A percentile compares a stretch with the other conserved stretches of the same genome.
phyloP scores from a whole-genome alignment of 2,329 filamentous ascomycete genomes.

The Ascochyta pisi region DNA sequence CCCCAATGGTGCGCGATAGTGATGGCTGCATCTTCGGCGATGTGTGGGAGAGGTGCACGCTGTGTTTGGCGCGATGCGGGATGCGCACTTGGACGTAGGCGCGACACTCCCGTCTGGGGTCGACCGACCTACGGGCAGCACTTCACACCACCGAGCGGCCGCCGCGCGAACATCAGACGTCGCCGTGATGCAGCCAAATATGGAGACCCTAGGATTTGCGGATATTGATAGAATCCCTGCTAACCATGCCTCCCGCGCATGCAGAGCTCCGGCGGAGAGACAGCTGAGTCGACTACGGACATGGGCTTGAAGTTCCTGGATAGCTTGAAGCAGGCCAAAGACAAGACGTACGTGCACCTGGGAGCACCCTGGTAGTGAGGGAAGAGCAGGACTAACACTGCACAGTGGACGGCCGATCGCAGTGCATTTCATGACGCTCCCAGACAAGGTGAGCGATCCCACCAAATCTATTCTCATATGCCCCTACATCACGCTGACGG shows the following conservation, averaged over 20 bases:
- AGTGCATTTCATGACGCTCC: slow-evolving; percentile 75
- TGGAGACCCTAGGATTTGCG: neutral
- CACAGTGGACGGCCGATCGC: slow-evolving; percentile 72
- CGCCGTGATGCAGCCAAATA: slow-evolving; percentile 24
- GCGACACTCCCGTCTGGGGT: slow-evolving; percentile 42
- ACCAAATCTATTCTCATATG: slow-evolving; percentile 10
- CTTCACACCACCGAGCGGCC: slow-evolving; percentile 34
- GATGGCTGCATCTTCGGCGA: slow-evolving; percentile 13
- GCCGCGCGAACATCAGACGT: slow-evolving; percentile 13
- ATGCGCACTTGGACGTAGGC: slow-evolving; percentile 38
- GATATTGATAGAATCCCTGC: slow-evolving; percentile 20
- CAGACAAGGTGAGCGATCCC: slow-evolving; percentile 57
- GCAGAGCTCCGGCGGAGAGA: slow-evolving; percentile 57
- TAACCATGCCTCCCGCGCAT: slow-evolving; percentile 35
- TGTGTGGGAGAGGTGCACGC: slow-evolving; percentile 6
- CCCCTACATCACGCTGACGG: slow-evolving; percentile 24
- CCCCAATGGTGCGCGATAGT: slow-evolving; percentile 24
- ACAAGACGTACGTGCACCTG: slow-evolving; percentile 73
- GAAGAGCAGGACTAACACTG: slow-evolving; percentile 28
- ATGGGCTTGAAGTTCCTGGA: slow-evolving; percentile 77
- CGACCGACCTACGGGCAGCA: slow-evolving; percentile 38
- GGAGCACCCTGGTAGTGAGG: neutral
- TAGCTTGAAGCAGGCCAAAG: slow-evolving; percentile 75
- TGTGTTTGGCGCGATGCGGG: slow-evolving; percentile 32
- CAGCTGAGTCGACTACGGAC: slow-evolving; percentile 71